Percentiles rank a stretch among this genome's conserved stretches.
phyloP scores from a whole-genome alignment of 1,284 basidiomycete genomes.

The Moesziomyces sp. region DNA sequence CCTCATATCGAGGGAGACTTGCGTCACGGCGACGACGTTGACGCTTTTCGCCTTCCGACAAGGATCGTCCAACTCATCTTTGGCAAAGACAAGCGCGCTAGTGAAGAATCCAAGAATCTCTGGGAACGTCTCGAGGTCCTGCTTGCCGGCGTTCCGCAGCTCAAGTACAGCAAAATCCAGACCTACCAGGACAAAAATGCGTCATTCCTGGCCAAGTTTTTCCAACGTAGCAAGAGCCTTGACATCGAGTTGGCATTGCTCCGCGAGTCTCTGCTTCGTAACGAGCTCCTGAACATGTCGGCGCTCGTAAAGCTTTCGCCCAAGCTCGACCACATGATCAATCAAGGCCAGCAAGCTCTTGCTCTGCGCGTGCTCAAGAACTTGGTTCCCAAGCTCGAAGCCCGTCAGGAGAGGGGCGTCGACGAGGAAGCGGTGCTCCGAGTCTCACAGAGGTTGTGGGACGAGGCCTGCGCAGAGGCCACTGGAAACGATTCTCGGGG shows the following conservation, averaged over 20 bases:
- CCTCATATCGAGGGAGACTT: neutral
- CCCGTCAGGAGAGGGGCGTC: slow-evolving; percentile 14
- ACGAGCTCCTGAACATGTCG: slow-evolving; percentile 22
- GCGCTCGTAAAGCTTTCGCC: slow-evolving; percentile 9
- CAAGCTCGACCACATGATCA: slow-evolving; percentile 6
- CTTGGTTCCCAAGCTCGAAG: slow-evolving; percentile 23
- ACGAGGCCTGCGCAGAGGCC: slow-evolving; percentile 17
- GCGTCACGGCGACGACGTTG: neutral
- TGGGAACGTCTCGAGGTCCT: neutral
- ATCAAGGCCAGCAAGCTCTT: slow-evolving; percentile 2
- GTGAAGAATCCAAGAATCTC: neutral
- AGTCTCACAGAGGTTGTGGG: slow-evolving; percentile 7
- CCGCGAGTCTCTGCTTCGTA: slow-evolving; percentile 28
- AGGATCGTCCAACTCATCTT: slow-evolving; percentile 10
- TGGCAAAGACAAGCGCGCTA: neutral
- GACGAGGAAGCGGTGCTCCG: slow-evolving; percentile 15
- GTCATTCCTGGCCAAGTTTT: slow-evolving; percentile 12
- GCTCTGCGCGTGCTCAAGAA: slow-evolving; percentile 17
- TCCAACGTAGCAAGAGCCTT: slow-evolving; percentile 14
- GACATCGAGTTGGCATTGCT: slow-evolving; percentile 27
- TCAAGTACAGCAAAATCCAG: slow-evolving; percentile 3
- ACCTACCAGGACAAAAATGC: slow-evolving; percentile 5
- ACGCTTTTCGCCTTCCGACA: slow-evolving; percentile 7
- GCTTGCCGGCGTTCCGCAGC: neutral
- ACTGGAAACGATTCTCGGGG: neutral